phyloP scores from a whole-genome alignment of 805 yeast genomes.

The Wickerhamomyces ciferrii region DNA sequence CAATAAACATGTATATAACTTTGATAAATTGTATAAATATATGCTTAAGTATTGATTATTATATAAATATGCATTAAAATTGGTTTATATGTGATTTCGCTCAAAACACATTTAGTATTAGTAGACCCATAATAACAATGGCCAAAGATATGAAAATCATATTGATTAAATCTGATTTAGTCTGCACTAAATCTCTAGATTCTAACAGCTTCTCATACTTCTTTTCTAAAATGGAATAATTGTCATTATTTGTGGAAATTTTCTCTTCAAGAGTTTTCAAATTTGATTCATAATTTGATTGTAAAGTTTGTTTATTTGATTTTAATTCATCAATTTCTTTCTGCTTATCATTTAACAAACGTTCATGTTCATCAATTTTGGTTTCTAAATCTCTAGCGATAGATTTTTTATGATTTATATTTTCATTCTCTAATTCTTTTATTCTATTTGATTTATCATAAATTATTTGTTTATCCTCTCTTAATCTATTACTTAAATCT shows the following conservation, averaged over 20 bases:
- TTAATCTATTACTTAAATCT: not conserved
- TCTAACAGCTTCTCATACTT: not conserved
- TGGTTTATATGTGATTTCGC: not conserved
- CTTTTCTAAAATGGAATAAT: not conserved
- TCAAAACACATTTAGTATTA: not conserved
- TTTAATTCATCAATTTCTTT: not conserved
- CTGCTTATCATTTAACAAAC: not conserved
- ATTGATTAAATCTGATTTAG: not conserved
- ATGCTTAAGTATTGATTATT: too few relatives aligned
- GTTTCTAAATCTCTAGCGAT: not conserved
- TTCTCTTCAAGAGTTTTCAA: not conserved
- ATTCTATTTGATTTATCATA: not conserved
- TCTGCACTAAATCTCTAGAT: not conserved
- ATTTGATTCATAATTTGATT: not conserved
- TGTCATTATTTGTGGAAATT: not conserved
- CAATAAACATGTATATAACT: constrained; percentile 2
- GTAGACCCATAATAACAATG: not conserved
- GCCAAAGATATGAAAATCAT: not conserved
- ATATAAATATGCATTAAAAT: too few relatives aligned
- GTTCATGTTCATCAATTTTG: not conserved
- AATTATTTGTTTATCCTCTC: not conserved
- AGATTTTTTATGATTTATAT: not conserved
- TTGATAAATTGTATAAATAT: too few relatives aligned
- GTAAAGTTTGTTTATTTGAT: not conserved
- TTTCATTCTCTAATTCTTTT: not conserved